Percentiles rank a stretch among this genome's conserved stretches.
These are phyloP conservation scores for Daldinia concentrica DNA, from an alignment of 495 filamentous ascomycete genomes.

Conservation along the genomic window DNA sequence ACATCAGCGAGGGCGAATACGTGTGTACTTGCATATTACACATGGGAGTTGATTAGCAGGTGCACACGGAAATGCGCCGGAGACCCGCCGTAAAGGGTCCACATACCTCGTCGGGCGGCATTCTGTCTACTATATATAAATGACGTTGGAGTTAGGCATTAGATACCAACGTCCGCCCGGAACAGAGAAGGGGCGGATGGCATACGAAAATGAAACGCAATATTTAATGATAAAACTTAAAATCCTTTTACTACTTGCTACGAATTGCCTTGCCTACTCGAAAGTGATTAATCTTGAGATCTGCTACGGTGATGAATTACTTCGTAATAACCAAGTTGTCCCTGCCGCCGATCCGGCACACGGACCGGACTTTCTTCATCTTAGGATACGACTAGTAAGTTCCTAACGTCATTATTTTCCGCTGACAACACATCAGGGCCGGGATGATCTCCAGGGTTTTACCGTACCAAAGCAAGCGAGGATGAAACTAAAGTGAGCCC, in stretches of 20 bases:
- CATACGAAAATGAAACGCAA: conserved; percentile 46
- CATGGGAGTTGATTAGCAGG: conserved; percentile 27
- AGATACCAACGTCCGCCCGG: conserved; percentile 46
- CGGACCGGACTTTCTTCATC: neutral
- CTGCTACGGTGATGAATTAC: neutral
- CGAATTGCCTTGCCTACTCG: neutral
- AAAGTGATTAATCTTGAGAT: neutral
- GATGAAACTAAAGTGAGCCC: conserved; percentile 9
- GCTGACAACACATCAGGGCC: neutral
- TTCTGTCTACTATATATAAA: conserved; percentile 41
- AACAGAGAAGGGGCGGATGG: conserved; percentile 43
- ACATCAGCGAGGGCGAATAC: conserved; percentile 18
- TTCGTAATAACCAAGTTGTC: neutral
- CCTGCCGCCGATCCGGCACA: neutral
- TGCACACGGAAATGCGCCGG: conserved; percentile 25
- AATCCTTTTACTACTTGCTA: neutral
- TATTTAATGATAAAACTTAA: conserved; percentile 38
- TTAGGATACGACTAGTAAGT: neutral
- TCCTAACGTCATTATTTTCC: neutral
- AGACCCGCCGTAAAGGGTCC: conserved; percentile 19
- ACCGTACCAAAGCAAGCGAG: neutral
- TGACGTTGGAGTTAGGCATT: conserved; percentile 38
- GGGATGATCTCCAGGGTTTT: conserved; percentile 1
- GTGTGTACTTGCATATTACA: conserved; percentile 23
- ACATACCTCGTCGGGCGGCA: conserved; percentile 22